A percentile compares a stretch with the other conserved stretches of the same genome.
Conservation (phyloP, 257 asterid species). For the Solanum dulcamara region DNA sequence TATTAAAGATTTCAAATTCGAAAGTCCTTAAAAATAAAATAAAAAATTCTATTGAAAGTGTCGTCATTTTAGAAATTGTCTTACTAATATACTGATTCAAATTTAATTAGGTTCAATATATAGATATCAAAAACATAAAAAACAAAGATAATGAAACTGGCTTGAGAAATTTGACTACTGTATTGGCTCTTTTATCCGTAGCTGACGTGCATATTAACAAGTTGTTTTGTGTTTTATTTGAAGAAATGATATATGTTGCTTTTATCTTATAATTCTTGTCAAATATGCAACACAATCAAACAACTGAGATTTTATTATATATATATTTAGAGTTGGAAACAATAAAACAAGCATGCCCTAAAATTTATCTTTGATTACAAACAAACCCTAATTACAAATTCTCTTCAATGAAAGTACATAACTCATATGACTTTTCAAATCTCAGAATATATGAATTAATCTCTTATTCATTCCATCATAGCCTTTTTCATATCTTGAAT, state of each 20-base stretch:
- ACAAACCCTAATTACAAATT: neutral
- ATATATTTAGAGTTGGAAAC: neutral
- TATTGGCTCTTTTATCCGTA: neutral
- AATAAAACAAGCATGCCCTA: neutral
- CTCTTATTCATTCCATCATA: neutral
- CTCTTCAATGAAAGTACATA: neutral
- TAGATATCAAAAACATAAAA: neutral
- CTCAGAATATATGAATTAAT: neutral
- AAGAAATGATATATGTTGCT: neutral
- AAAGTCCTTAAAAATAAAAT: neutral
- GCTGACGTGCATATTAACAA: neutral
- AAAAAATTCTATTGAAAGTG: neutral
- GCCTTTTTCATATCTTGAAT: neutral
- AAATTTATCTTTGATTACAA: neutral
- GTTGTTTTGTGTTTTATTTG: neutral
- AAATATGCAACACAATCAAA: neutral
- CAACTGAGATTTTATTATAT: neutral
- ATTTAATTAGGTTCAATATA: neutral
- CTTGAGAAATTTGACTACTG: neutral
- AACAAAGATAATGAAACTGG: neutral
- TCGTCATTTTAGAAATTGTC: neutral
- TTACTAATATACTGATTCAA: neutral
- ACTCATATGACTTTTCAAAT: neutral
- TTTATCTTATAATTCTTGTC: neutral
- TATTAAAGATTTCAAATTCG: neutral